A percentile compares a stretch with the other conserved stretches of the same genome.
These are phyloP conservation scores for Cyamopsis tetragonoloba DNA, from an alignment of 306 rosid genomes.

Conservation along the genomic window DNA sequence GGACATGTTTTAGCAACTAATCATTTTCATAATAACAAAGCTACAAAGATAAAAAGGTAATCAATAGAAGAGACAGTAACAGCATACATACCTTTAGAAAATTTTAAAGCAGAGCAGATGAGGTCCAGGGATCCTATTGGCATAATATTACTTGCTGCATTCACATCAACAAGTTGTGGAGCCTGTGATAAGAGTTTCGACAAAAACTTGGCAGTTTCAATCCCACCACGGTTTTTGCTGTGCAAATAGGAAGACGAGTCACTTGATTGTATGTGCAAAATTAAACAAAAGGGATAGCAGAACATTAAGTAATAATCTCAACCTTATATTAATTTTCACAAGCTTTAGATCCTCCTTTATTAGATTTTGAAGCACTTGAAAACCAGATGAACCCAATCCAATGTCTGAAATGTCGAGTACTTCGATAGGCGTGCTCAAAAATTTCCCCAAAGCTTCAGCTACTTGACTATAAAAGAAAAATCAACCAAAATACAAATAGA, in stretches of 20 bases:
- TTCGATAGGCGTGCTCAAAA: slow-evolving; percentile 51
- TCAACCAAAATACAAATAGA: slow-evolving; percentile 23
- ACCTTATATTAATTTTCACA: slow-evolving; percentile 75
- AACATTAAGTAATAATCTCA: slow-evolving; percentile 19
- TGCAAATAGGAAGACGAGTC: slow-evolving; percentile 17
- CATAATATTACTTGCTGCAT: slow-evolving; percentile 75
- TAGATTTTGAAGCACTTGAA: slow-evolving; percentile 52
- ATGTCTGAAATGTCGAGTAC: slow-evolving; percentile 57
- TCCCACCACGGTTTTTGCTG: slow-evolving; percentile 86
- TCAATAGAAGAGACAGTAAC: not conserved
- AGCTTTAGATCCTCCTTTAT: slow-evolving; percentile 48
- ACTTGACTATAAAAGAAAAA: slow-evolving; percentile 53
- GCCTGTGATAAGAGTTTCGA: slow-evolving; percentile 52
- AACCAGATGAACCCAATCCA: slow-evolving; percentile 67
- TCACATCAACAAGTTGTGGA: slow-evolving; percentile 57
- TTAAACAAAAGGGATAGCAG: slow-evolving; percentile 22
- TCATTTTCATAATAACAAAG: slow-evolving; percentile 10
- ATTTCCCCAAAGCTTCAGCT: slow-evolving; percentile 61
- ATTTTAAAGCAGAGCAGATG: slow-evolving; percentile 56
- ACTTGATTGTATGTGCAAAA: slow-evolving; percentile 14
- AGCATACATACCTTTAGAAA: slow-evolving; percentile 53
- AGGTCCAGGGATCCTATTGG: slow-evolving; percentile 53
- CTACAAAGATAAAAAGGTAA: slow-evolving; percentile 9
- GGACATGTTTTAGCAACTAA: slow-evolving; percentile 3
- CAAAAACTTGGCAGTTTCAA: slow-evolving; percentile 64